These are phyloP conservation scores for Dactylellina leptospora DNA, from an alignment of 2,329 filamentous ascomycete species.

Conservation along the genomic window DNA sequence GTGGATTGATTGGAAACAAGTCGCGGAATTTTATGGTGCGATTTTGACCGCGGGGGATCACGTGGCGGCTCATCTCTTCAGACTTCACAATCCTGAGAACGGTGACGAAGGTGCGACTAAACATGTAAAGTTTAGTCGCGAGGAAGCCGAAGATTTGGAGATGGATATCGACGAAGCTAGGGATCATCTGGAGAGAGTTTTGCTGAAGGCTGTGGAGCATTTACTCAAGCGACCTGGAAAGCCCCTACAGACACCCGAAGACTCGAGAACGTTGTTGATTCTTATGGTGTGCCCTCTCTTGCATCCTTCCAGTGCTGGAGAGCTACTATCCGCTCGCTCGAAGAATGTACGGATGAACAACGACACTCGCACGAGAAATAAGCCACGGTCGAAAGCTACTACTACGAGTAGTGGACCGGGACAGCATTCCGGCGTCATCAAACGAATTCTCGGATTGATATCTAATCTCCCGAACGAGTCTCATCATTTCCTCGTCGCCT, in stretches of 20 bases:
- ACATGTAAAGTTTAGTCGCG: constrained; percentile 60
- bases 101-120: constrained; percentile 67
- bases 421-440: constrained; percentile 83
- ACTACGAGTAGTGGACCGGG: constrained; percentile 63
- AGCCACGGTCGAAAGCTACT: constrained; percentile 55
- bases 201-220: constrained; percentile 81
- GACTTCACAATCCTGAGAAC: constrained; percentile 65
- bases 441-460: constrained; percentile 80
- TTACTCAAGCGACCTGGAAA: constrained; percentile 81
- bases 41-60: constrained; percentile 69
- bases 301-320: constrained; percentile 62
- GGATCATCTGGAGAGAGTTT: constrained; percentile 72
- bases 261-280: constrained; percentile 80
- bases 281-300: constrained; percentile 81
- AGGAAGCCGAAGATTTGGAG: constrained; percentile 53
- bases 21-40: constrained; percentile 77
- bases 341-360: constrained; percentile 23
- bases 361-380: constrained; percentile 55
- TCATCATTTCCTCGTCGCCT: constrained; percentile 78
- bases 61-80: constrained; percentile 38
- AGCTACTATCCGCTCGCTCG: constrained; percentile 26
- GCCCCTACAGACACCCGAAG: constrained; percentile 72
- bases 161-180: constrained; percentile 70
- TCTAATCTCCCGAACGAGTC: constrained; percentile 78
- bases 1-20: constrained; percentile 74